Base-by-base conservation (phyloP, 331 rosid genomes). In the Saraca asoca region DNA sequence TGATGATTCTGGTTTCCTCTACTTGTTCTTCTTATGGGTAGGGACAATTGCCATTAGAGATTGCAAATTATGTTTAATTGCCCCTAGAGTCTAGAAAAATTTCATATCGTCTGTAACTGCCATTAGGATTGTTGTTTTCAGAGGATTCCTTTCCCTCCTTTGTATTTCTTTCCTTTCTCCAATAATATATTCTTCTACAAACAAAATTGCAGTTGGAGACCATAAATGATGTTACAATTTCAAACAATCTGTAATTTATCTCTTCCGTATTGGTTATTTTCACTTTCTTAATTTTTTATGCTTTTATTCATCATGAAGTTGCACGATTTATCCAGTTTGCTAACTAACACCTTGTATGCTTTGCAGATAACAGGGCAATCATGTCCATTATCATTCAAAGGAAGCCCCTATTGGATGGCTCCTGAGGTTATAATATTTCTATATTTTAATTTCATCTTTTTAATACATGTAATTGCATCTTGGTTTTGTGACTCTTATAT, bases 341-440 rank as follows among this genome's bases (percentile, higher is more conserved):
- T 4, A 52, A 68, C 80, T 64, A 16, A 57, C 51, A 18, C 69
- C 66, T 37, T 42, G 29, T 61, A 29, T 80, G 64, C 38, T 69
- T 44, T 73, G 69, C 86, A 94, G 99, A 90, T 94, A 51, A 81
- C 85, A 5, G 97, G 98, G 61, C 92, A 90, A 64, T 88, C 95
- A 7, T 88, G 95, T 72, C 97, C 96, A 16, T 78, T 94, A 72
- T 94, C 97, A 57, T 85, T 90, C 79, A 90, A 88, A 83, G 99
- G 99, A 72, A 94, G 97, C 81, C 99, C 99, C 61, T 94, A 88
- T 72, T 94, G 99, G 99, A 94, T 94, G 99, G 99, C 99, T 63
- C 97, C 99, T 34, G 99, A 94, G 97, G 99, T 94, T 62, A 62
- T 62, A 68, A 52, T 34, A 16, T 46, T 72, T 64, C 61, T 49